Evolutionary conservation across 2,329 filamentous ascomycete species (phyloP).

Genomic region (Colletotrichum sidae): DNA sequence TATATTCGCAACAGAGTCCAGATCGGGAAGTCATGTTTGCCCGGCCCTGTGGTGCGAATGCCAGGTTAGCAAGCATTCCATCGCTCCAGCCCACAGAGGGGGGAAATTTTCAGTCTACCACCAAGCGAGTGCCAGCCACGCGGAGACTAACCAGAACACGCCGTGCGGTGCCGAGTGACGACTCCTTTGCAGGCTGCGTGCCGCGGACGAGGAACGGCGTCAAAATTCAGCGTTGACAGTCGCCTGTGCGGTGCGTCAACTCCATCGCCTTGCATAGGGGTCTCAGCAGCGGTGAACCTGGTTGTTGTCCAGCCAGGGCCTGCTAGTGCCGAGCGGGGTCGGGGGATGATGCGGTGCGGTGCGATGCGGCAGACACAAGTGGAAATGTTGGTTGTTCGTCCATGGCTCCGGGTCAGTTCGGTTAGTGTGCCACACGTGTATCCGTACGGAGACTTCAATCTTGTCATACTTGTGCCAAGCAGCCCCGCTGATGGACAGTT

Average conservation of each 20-base stretch:
- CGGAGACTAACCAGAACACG: slow-evolving; percentile 11
- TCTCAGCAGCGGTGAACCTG: slow-evolving; percentile 22
- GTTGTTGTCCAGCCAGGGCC: background rate
- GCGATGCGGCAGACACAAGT: background rate
- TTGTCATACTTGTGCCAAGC: no score
- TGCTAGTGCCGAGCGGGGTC: slow-evolving; percentile 26
- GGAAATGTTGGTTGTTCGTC: slow-evolving; percentile 6
- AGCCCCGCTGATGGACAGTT: no score
- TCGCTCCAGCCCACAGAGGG: slow-evolving; percentile 7
- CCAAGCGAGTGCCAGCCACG: background rate
- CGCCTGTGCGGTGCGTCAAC: slow-evolving; percentile 13
- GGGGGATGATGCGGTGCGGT: background rate
- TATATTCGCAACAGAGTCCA: slow-evolving; percentile 34
- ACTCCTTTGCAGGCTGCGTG: slow-evolving; percentile 2
- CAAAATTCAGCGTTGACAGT: slow-evolving; percentile 7
- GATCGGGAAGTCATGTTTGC: slow-evolving; percentile 20
- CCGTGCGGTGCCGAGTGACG: slow-evolving; percentile 20
- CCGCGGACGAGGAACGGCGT: background rate
- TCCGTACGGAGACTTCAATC: background rate
- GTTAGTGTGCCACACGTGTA: background rate
- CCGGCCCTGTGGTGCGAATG: slow-evolving; percentile 1
- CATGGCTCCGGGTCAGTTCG: slow-evolving; percentile 1
- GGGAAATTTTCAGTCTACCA: background rate
- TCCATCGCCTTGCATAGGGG: slow-evolving; percentile 17
- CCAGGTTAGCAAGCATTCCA: slow-evolving; percentile 5